Percentiles rank a stretch among this genome's conserved stretches.
Conservation (phyloP, 306 rosid genomes). For the Vigna radiata region DNA sequence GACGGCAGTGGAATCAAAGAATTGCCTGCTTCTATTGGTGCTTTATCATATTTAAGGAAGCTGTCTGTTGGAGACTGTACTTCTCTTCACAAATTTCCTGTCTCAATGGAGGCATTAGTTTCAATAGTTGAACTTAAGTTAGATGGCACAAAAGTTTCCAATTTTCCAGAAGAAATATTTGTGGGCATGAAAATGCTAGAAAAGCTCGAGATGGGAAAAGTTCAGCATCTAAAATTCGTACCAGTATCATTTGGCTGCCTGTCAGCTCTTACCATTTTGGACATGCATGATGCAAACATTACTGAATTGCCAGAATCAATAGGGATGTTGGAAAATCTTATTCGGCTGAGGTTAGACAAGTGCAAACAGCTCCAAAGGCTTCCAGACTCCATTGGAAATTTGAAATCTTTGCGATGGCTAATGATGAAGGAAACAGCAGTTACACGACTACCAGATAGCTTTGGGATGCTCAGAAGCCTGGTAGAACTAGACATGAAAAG, state of each 20-base stretch:
- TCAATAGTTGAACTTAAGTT: conserved; percentile 51
- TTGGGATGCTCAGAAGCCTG: conserved; percentile 61
- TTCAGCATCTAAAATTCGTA: conserved; percentile 47
- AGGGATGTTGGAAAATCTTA: conserved; percentile 58
- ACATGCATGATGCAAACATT: conserved; percentile 43
- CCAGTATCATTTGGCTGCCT: conserved; percentile 55
- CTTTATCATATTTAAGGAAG: conserved; percentile 50
- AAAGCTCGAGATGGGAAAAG: conserved; percentile 50
- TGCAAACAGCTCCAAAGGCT: conserved; percentile 54
- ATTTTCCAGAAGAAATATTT: conserved; percentile 52
- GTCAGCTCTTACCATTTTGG: conserved; percentile 50
- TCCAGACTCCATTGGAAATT: conserved; percentile 60
- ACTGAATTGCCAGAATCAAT: conserved; percentile 61
- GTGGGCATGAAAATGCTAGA: conserved; percentile 54
- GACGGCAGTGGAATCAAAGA: conserved; percentile 51
- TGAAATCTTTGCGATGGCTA: conserved; percentile 51
- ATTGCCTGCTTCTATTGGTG: conserved; percentile 59
- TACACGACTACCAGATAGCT: conserved; percentile 57
- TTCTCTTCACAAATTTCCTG: conserved; percentile 44
- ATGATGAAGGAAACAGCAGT: conserved; percentile 56
- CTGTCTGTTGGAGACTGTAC: conserved; percentile 41
- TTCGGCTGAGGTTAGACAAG: conserved; percentile 35
- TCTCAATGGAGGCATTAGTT: conserved; percentile 47
- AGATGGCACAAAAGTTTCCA: conserved; percentile 46
- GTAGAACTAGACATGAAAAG: conserved; percentile 47